Evolutionary conservation across 208 protist species (phyloP).

Genomic region (Leishmania braziliensis): DNA sequence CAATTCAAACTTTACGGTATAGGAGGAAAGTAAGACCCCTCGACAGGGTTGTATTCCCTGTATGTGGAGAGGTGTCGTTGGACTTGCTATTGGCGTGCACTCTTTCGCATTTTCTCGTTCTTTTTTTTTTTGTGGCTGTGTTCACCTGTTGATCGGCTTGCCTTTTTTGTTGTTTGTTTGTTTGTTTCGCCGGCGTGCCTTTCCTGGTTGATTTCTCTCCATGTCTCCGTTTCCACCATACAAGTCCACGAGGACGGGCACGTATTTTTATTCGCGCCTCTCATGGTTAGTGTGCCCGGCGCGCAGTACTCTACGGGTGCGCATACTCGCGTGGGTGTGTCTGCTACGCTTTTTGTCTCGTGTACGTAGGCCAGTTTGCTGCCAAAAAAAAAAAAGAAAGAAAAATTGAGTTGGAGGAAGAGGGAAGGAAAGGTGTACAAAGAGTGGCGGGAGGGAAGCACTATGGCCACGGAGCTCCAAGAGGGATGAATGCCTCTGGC

Average conservation of each 20-base stretch:
- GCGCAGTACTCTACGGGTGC: neutral
- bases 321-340: neutral
- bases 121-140: neutral
- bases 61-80: too few relatives aligned
- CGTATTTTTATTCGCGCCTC: neutral
- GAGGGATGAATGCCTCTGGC: neutral
- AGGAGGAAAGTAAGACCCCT: neutral
- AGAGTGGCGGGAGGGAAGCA: neutral
- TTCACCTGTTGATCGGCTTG: neutral
- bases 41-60: neutral
- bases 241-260: neutral
- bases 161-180: constrained; percentile 1
- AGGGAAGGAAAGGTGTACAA: neutral
- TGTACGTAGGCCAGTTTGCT: neutral
- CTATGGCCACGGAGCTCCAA: neutral
- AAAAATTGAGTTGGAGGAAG: neutral
- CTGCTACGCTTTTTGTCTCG: neutral
- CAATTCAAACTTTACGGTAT: too few relatives aligned
- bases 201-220: neutral
- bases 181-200: constrained; percentile 5
- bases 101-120: neutral
- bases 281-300: neutral
- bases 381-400: neutral
- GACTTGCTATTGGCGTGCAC: neutral
- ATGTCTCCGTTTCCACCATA: neutral